Evolutionary conservation across 441 rosid species (phyloP).

Genomic region (Rhodomyrtus psidioides): DNA sequence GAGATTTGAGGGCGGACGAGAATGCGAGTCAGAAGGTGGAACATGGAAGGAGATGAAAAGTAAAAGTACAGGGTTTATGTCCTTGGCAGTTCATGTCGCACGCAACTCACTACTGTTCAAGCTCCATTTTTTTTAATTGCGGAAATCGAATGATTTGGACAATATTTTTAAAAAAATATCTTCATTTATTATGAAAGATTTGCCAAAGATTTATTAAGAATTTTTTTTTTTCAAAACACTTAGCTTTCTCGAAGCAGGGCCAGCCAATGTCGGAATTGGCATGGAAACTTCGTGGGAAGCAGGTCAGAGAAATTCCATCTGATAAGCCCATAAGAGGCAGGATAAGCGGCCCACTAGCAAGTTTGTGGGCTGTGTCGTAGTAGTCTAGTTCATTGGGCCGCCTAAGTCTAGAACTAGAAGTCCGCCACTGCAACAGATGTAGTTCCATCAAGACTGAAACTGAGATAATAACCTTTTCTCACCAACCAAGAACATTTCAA

Average conservation of each 20-base stretch:
- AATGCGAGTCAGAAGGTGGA: not conserved
- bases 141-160: too few relatives aligned
- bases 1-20: not conserved
- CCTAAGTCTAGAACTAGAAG: not conserved
- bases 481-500: rapidly evolving
- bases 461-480: not conserved
- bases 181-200: too few relatives aligned
- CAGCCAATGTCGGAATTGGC: not conserved
- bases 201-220: too few relatives aligned
- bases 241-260: too few relatives aligned
- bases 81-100: too few relatives aligned
- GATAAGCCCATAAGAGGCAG: not conserved
- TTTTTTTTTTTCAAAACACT: too few relatives aligned
- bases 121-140: too few relatives aligned
- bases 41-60: not conserved
- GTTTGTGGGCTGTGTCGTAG: not conserved
- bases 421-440: not conserved
- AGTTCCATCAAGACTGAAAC: not conserved
- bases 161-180: too few relatives aligned
- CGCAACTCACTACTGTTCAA: too few relatives aligned
- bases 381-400: not conserved
- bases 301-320: not conserved
- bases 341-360: not conserved
- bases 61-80: rapidly evolving
- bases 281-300: not conserved